Conservation (phyloP, 2,329 filamentous ascomycete species). For the Xylariaceae sp. region DNA sequence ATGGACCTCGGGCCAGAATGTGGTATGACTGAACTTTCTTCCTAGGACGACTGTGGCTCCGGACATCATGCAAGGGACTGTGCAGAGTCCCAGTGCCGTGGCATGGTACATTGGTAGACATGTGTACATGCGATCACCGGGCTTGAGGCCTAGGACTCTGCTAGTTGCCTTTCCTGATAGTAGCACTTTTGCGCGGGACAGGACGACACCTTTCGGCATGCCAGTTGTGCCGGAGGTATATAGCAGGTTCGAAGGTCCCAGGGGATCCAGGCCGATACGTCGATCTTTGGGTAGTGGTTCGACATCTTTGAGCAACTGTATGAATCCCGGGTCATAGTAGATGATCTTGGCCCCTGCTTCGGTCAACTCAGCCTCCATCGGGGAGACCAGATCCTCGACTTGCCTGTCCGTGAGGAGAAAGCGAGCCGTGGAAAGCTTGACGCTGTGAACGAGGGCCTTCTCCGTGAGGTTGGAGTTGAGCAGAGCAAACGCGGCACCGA, state of each 20-base stretch:
- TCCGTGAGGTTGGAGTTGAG: constrained; percentile 65
- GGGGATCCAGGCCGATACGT: constrained; percentile 43
- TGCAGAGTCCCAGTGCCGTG: constrained; percentile 57
- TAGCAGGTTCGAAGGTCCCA: constrained; percentile 55
- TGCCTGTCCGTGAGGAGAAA: constrained; percentile 56
- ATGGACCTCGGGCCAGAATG: constrained; percentile 67
- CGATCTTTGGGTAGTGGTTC: constrained; percentile 50
- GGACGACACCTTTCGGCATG: constrained; percentile 63
- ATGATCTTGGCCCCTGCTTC: constrained; percentile 51
- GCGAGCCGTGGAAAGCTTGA: constrained; percentile 51
- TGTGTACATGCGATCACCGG: constrained; percentile 60
- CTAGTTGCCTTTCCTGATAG: constrained; percentile 14
- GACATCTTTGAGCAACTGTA: constrained; percentile 40
- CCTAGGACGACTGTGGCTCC: constrained; percentile 55
- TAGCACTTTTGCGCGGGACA: constrained; percentile 42
- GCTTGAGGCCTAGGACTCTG: constrained; percentile 20
- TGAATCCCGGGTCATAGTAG: constrained; percentile 43
- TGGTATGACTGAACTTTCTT: constrained; percentile 60
- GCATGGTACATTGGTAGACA: constrained; percentile 74
- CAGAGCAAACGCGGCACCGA: constrained; percentile 61
- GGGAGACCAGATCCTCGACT: constrained; percentile 45
- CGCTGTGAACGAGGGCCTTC: constrained; percentile 59
- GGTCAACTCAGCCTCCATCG: constrained; percentile 52
- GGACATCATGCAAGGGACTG: constrained; percentile 44
- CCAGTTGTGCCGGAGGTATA: constrained; percentile 75